Percentiles rank a stretch among this genome's conserved stretches.
These are phyloP conservation scores for Cajanus cajan DNA, from an alignment of 306 rosid genomes.

Conservation along the genomic window DNA sequence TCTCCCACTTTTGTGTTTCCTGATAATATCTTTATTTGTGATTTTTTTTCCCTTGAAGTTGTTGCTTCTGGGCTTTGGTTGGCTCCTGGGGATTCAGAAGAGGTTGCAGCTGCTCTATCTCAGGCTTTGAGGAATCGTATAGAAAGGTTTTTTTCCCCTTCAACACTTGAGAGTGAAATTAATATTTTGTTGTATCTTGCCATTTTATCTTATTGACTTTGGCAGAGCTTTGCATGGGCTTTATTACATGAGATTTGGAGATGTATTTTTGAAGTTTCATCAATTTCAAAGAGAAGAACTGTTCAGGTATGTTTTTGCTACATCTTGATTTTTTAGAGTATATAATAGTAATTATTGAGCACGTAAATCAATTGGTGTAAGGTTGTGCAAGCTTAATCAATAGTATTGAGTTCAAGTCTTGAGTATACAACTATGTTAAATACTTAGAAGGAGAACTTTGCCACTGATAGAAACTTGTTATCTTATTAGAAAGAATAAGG, in stretches of 20 bases:
- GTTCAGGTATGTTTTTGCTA: constrained; percentile 56
- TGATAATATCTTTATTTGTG: constrained; percentile 6
- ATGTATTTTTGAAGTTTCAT: constrained; percentile 80
- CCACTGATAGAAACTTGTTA: too few species aligned
- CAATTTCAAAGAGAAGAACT: constrained; percentile 73
- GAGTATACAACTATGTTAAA: too few species aligned
- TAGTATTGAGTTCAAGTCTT: too few species aligned
- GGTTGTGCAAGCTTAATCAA: too few species aligned
- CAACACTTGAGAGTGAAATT: constrained; percentile 22
- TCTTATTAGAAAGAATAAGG: too few species aligned
- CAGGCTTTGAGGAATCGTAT: constrained; percentile 87
- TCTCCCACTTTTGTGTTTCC: constrained; percentile 9
- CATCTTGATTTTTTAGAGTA: constrained; percentile 13
- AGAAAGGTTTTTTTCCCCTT: constrained; percentile 56
- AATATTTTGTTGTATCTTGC: constrained; percentile 34
- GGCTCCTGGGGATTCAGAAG: constrained; percentile 99
- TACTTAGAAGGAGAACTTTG: too few species aligned
- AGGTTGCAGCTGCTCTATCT: constrained; percentile 92
- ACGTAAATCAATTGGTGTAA: too few species aligned
- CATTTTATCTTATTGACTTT: constrained; percentile 36
- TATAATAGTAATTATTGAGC: background rate
- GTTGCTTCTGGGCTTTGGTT: constrained; percentile 90
- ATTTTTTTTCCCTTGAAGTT: constrained; percentile 53
- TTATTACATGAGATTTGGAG: constrained; percentile 91
- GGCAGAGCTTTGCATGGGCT: constrained; percentile 72